These are phyloP conservation scores for Taphrina betulina DNA, from an alignment of 1,139 yeast genomes.

Conservation along the genomic window DNA sequence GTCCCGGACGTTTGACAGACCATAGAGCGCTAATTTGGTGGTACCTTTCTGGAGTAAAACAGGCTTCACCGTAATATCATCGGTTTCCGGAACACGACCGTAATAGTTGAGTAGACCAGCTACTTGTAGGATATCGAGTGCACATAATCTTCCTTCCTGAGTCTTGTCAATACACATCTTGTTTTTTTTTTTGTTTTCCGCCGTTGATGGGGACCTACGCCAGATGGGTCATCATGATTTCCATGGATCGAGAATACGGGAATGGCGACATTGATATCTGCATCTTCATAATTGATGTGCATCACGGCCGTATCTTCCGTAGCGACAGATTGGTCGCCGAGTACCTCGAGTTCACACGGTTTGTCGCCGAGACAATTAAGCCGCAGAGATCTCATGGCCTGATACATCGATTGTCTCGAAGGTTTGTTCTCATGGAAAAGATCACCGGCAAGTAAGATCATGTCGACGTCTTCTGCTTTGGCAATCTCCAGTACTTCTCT, in stretches of 20 bases:
- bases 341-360: conserved; percentile 80
- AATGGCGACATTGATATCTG: conserved; percentile 80
- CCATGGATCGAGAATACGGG: conserved; percentile 95
- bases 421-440: conserved; percentile 89
- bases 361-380: conserved; percentile 76
- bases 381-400: conserved; percentile 73
- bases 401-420: conserved; percentile 77
- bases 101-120: conserved; percentile 86
- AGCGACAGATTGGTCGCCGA: conserved; percentile 71
- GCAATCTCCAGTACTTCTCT: conserved; percentile 79
- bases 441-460: conserved; percentile 91
- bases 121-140: conserved; percentile 79
- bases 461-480: conserved; percentile 54
- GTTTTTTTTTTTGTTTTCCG: no score
- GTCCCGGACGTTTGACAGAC: conserved; percentile 83
- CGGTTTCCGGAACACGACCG: conserved; percentile 77
- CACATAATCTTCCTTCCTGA: conserved; percentile 66
- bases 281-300: conserved; percentile 83
- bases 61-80: conserved; percentile 73
- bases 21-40: conserved; percentile 82
- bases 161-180: neutral
- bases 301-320: conserved; percentile 57
- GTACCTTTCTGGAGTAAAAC: conserved; percentile 75
- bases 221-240: conserved; percentile 96
- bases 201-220: conserved; percentile 48